phyloP scores from a whole-genome alignment of 768 basidiomycete genomes.

The Coprinellus aureogranulatus region DNA sequence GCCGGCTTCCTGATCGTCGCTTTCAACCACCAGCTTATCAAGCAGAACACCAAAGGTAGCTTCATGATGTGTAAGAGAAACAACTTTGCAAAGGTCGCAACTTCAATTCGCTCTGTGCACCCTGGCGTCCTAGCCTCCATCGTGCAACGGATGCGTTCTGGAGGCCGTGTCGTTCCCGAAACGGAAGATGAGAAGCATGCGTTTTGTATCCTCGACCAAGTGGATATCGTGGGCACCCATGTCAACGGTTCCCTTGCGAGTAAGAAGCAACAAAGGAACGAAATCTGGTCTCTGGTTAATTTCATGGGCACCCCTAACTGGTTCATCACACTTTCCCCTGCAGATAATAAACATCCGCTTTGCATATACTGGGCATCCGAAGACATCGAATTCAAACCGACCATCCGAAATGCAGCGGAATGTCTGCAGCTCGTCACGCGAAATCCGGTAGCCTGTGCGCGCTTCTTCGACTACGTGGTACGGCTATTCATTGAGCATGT shows the following conservation, averaged over 20 bases:
- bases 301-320: neutral
- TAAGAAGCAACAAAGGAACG: neutral
- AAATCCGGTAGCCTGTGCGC: neutral
- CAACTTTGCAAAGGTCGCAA: conserved; percentile 20
- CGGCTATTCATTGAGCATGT: neutral
- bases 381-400: neutral
- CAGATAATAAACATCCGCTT: neutral
- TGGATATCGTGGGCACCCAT: neutral
- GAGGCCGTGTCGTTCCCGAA: neutral
- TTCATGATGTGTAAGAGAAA: conserved; percentile 6
- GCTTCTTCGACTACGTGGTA: neutral
- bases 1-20: conserved; percentile 26
- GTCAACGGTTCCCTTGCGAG: neutral
- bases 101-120: conserved; percentile 16
- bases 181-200: neutral
- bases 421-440: neutral
- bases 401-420: neutral
- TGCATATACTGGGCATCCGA: neutral
- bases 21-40: conserved; percentile 32
- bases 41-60: conserved; percentile 9
- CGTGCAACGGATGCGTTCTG: neutral
- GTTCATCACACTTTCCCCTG: conserved; percentile 1
- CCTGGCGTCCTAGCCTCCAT: conserved; percentile 10
- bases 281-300: neutral
- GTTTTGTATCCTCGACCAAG: neutral